Evolutionary conservation across 305 asterid species (phyloP).

Genomic region (Plantago coronopus): DNA sequence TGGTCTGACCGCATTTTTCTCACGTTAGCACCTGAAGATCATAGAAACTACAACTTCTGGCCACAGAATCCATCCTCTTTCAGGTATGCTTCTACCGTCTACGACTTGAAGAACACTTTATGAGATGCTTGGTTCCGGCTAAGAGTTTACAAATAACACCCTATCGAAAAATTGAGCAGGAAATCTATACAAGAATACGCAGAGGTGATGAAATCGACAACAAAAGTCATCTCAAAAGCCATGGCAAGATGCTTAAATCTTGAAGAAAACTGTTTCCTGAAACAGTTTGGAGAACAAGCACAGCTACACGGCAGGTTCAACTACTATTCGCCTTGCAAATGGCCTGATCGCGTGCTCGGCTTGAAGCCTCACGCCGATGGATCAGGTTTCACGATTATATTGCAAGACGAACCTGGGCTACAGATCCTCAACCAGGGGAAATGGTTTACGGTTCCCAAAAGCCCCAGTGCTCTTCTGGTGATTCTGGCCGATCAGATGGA

Average conservation of each 20-base stretch:
- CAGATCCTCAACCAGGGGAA: constrained; percentile 39
- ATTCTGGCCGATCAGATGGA: constrained; percentile 58
- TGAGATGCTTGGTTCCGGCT: no score
- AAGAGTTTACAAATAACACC: no score
- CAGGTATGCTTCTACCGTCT: no score
- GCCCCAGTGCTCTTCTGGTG: constrained; percentile 35
- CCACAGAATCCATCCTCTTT: constrained; percentile 40
- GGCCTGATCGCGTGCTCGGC: constrained; percentile 48
- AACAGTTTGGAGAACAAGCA: constrained; percentile 42
- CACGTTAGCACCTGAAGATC: constrained; percentile 33
- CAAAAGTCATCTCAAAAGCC: constrained; percentile 35
- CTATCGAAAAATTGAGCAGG: constrained; percentile 22
- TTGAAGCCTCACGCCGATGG: constrained; percentile 56
- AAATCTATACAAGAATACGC: constrained; percentile 31
- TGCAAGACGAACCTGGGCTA: constrained; percentile 48
- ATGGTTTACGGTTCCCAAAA: constrained; percentile 40
- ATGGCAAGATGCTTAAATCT: constrained; percentile 47
- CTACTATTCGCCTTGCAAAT: constrained; percentile 44
- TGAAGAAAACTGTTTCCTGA: constrained; percentile 38
- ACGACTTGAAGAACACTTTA: no score
- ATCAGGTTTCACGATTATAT: constrained; percentile 36
- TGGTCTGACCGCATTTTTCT: constrained; percentile 55
- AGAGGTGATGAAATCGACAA: constrained; percentile 31
- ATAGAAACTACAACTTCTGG: constrained; percentile 42
- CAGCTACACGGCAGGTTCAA: constrained; percentile 34